phyloP scores from a whole-genome alignment of 495 filamentous ascomycete genomes.

The Letharia columbiana region DNA sequence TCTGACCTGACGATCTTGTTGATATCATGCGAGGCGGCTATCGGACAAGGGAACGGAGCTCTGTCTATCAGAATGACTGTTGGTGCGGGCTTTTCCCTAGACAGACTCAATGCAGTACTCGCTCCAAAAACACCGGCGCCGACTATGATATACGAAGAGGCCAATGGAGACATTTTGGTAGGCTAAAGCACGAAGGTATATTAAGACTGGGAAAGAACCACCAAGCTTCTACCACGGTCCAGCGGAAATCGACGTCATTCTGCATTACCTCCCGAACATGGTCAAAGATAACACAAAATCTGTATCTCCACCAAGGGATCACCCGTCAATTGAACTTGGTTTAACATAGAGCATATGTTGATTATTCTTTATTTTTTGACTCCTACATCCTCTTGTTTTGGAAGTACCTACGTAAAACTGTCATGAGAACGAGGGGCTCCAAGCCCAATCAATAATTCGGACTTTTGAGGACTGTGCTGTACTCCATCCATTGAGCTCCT shows the following conservation, averaged over 20 bases:
- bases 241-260: slow-evolving; percentile 12
- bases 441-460: neutral
- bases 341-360: neutral
- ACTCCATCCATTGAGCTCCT: neutral
- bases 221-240: neutral
- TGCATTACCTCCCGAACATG: neutral
- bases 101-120: slow-evolving; percentile 54
- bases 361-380: neutral
- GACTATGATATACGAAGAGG: slow-evolving; percentile 13
- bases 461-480: neutral
- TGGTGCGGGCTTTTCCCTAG: slow-evolving; percentile 40
- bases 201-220: neutral
- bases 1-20: slow-evolving; percentile 62
- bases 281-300: neutral
- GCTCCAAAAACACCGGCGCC: slow-evolving; percentile 60
- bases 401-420: too few species aligned
- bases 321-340: neutral
- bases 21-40: slow-evolving; percentile 57
- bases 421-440: neutral
- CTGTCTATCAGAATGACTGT: slow-evolving; percentile 52
- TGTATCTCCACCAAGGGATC: neutral
- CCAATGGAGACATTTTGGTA: slow-evolving; percentile 5
- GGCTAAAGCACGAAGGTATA: neutral
- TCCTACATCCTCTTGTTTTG: too few species aligned
- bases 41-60: slow-evolving; percentile 35